Percentiles rank a stretch among this genome's conserved stretches.
Evolutionary conservation across 2,329 filamentous ascomycete species (phyloP).

Genomic region (Claviceps pusilla): DNA sequence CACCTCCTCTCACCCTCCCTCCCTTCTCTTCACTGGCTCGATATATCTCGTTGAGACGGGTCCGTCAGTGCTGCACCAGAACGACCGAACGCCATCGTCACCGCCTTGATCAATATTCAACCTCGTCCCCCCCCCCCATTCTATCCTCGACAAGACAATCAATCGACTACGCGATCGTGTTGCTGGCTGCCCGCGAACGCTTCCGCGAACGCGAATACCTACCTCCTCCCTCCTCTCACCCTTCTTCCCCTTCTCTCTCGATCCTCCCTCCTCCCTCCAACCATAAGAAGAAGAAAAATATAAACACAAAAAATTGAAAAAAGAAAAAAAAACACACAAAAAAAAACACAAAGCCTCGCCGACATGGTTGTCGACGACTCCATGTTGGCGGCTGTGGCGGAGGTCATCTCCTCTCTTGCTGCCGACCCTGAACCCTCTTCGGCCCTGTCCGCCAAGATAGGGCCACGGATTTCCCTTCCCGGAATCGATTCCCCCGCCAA

Average conservation of each 20-base stretch:
- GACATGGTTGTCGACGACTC: constrained; percentile 35
- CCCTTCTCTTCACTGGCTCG: background rate
- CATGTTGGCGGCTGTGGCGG: constrained; percentile 37
- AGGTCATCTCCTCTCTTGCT: constrained; percentile 39
- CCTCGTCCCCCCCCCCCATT: background rate
- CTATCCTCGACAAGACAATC: background rate
- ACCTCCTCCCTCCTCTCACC: too few species aligned
- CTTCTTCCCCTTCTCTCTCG: too few species aligned
- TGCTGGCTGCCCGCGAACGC: background rate
- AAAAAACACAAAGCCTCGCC: constrained; percentile 8
- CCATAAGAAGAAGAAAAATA: constrained; percentile 5
- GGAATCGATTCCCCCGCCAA: constrained; percentile 65
- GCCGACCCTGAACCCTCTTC: constrained; percentile 24
- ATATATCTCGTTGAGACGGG: background rate
- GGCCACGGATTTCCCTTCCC: constrained; percentile 51
- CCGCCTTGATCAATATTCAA: background rate
- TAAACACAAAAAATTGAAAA: background rate
- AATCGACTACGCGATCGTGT: background rate
- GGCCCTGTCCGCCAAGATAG: constrained; percentile 25
- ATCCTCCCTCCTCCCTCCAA: too few species aligned
- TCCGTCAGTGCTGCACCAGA: background rate
- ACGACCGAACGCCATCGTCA: constrained; percentile 1
- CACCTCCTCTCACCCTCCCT: background rate
- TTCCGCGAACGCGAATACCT: too few species aligned
- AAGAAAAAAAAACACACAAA: background rate